Evolutionary conservation across 495 filamentous ascomycete species (phyloP), one percentile per base, ranked within the genome.

Genomic region (Podospora didyma): DNA sequence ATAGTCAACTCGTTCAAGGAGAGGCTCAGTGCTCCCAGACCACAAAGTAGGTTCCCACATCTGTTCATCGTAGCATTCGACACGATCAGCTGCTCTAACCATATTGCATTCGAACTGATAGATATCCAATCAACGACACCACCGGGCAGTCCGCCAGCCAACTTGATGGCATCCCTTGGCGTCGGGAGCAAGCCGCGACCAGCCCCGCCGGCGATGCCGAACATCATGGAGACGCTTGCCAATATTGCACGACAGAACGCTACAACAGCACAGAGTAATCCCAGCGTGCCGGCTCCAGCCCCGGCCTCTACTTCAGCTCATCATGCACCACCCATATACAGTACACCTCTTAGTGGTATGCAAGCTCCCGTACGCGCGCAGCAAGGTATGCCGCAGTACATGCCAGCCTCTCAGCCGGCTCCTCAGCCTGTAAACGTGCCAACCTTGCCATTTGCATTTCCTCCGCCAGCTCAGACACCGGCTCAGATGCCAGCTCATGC

Each of bases 1-100:
- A 88, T 96, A 86, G 82, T 98, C 65, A 80, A 81, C 46, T 83
- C 83, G 16, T 96, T 96, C 81, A 96, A 92, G 69, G 81, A 91
- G 66, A 94, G 89, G 71, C 72, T 96, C 67, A 86, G 80, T 56
- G 77, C 82, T 54, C 74, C 82, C 34, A 65, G 71, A 67, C 73
- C 73, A 53, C 78, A 80, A 64, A 82, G 86, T 90, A 88, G 85
- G 87, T 84, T 67, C 46, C 24, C 9, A 10, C 37, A 31, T 49
- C 21, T 16, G 39, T 42, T 26, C 20, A 26, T 37, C 14, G 5
- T 46, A 20, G 34, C 10, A 42, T 34, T 21, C 47, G 9, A 6
- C 35, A 46, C n/a, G 39, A 14, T 42, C 39, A 42, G 5, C 28
- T 59, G 61, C 57, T 69, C 65, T 74, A 69, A 72, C 62, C 63